Evolutionary conservation across 306 rosid species (phyloP).

Genomic region (Vigna radiata): DNA sequence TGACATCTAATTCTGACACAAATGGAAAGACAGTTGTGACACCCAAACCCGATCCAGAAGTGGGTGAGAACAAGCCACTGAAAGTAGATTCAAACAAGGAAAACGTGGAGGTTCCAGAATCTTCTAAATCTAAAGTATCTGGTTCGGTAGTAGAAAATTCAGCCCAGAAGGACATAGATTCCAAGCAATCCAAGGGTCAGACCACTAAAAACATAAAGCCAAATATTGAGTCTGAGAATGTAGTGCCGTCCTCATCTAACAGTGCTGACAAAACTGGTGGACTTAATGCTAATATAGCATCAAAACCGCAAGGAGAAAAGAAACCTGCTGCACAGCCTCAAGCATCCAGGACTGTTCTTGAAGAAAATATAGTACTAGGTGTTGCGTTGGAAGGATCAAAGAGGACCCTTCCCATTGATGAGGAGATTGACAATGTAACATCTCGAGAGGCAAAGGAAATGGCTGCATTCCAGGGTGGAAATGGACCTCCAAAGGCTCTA

Average conservation of each 20-base stretch:
- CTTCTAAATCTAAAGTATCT: constrained; percentile 40
- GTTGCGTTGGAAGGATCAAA: constrained; percentile 95
- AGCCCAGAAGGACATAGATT: constrained; percentile 40
- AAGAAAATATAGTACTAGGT: constrained; percentile 90
- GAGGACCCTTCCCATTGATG: constrained; percentile 93
- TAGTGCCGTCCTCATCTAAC: constrained; percentile 52
- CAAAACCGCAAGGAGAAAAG: constrained; percentile 63
- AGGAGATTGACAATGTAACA: constrained; percentile 51
- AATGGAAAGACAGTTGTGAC: constrained; percentile 50
- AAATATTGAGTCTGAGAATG: constrained; percentile 43
- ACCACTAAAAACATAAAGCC: constrained; percentile 46
- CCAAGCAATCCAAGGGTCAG: constrained; percentile 52
- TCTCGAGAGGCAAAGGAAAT: constrained; percentile 59
- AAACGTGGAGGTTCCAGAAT: constrained; percentile 46
- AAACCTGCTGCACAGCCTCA: constrained; percentile 53
- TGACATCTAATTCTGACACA: constrained; percentile 43
- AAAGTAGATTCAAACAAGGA: constrained; percentile 53
- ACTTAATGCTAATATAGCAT: constrained; percentile 44
- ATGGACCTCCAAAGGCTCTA: constrained; percentile 55
- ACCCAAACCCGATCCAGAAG: constrained; percentile 50
- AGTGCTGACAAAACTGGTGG: constrained; percentile 57
- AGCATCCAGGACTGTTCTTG: constrained; percentile 58
- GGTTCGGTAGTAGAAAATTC: constrained; percentile 40
- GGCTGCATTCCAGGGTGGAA: constrained; percentile 64
- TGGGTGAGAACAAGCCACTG: constrained; percentile 46